Percentiles rank a stretch among this genome's conserved stretches.
phyloP scores from a whole-genome alignment of 2,329 filamentous ascomycete genomes.

The Sordariomycetes sp. region DNA sequence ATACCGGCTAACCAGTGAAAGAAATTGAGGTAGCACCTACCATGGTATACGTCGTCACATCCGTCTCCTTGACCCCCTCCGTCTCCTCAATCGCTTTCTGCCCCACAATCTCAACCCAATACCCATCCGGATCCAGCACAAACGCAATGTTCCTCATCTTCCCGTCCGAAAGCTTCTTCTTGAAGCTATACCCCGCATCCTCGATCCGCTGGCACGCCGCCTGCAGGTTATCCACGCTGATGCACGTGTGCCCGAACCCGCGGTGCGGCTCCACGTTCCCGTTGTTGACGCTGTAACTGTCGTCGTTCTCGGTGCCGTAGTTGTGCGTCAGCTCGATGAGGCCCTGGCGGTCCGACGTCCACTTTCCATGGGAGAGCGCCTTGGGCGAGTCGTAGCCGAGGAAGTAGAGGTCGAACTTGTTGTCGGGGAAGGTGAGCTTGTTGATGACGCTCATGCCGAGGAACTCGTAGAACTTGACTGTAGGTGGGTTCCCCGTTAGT shows the following conservation, averaged over 20 bases:
- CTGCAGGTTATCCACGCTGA: conserved; percentile 74
- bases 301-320: conserved; percentile 81
- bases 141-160: conserved; percentile 84
- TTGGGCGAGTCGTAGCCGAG: conserved; percentile 71
- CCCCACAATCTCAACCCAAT: conserved; percentile 76
- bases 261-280: conserved; percentile 83
- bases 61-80: conserved; percentile 58
- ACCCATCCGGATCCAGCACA: conserved; percentile 74
- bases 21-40: conserved; percentile 14
- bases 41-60: conserved; percentile 63
- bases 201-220: conserved; percentile 82
- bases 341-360: conserved; percentile 70
- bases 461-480: conserved; percentile 86
- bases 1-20: not conserved
- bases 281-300: conserved; percentile 67
- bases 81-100: conserved; percentile 61
- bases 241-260: conserved; percentile 76
- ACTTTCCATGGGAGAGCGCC: conserved; percentile 59
- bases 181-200: conserved; percentile 82
- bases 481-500: conserved; percentile 4
- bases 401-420: conserved; percentile 94
- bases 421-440: conserved; percentile 69
- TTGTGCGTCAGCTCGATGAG: conserved; percentile 76
- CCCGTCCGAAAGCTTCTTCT: conserved; percentile 88
- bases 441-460: conserved; percentile 77